Percentiles rank a stretch among this genome's conserved stretches.
phyloP scores from a whole-genome alignment of 192 early-diverging fungal species.

The Coemansia sp. region DNA sequence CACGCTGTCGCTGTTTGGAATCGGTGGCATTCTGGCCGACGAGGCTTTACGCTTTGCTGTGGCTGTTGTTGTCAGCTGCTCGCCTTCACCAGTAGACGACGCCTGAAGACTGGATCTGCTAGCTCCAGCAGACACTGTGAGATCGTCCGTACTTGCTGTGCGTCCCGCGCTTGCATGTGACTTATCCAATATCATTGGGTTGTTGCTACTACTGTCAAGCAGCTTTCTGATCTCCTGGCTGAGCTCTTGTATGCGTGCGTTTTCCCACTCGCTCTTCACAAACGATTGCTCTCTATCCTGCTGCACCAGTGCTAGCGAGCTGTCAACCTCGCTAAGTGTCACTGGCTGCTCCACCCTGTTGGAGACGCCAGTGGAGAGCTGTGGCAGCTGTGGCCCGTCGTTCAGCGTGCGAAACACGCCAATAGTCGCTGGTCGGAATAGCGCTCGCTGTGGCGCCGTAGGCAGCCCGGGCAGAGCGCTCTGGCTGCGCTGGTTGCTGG shows the following conservation, averaged over 20 bases:
- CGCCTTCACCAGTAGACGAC: background rate
- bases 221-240: constrained; percentile 46
- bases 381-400: constrained; percentile 2
- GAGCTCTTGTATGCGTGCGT: constrained; percentile 44
- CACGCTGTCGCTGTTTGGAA: constrained; percentile 34
- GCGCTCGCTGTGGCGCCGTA: constrained; percentile 22
- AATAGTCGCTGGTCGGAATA: constrained; percentile 15
- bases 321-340: constrained; percentile 1
- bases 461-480: constrained; percentile 3
- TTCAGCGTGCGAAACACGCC: constrained; percentile 20
- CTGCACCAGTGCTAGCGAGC: background rate
- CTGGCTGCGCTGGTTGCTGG: background rate
- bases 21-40: constrained; percentile 16
- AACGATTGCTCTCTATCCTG: constrained; percentile 11
- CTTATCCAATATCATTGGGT: background rate
- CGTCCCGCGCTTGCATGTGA: background rate
- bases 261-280: constrained; percentile 36
- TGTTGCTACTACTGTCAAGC: constrained; percentile 8
- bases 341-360: background rate
- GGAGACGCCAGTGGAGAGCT: background rate
- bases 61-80: background rate
- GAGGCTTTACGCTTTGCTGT: background rate
- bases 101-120: background rate
- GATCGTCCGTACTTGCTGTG: background rate
- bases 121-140: background rate